phyloP scores from a whole-genome alignment of 192 early-diverging fungal species.

The Umbelopsis vinacea region DNA sequence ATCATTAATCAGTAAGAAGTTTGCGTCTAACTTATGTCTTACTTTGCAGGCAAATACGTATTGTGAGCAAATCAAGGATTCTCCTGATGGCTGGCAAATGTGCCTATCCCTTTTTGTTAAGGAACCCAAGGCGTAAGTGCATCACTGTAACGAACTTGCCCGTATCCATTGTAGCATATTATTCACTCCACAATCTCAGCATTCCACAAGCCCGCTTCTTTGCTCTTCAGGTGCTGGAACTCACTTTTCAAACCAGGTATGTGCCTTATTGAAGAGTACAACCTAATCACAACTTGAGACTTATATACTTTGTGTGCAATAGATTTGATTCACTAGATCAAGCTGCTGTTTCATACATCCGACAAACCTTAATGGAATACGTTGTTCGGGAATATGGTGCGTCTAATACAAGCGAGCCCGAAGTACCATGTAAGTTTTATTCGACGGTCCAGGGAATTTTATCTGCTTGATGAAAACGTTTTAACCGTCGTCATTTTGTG shows the following conservation, averaged over 20 bases:
- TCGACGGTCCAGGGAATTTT: background rate
- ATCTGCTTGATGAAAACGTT: background rate
- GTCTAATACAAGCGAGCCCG: conserved; percentile 40
- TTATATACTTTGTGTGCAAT: background rate
- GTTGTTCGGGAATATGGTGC: conserved; percentile 61
- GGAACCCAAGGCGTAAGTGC: conserved; percentile 67
- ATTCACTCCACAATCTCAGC: conserved; percentile 45
- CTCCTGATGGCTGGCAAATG: conserved; percentile 83
- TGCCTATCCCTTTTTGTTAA: conserved; percentile 81
- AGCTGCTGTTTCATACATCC: conserved; percentile 53
- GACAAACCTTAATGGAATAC: conserved; percentile 62
- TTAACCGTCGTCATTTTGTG: background rate
- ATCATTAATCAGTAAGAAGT: background rate
- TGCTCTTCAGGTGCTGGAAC: conserved; percentile 83
- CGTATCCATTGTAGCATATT: conserved; percentile 11
- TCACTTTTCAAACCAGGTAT: conserved; percentile 64
- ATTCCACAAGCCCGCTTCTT: conserved; percentile 82
- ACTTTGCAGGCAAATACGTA: conserved; percentile 73
- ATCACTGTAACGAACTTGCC: background rate
- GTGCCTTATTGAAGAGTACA: background rate
- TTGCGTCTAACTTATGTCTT: conserved; percentile 16
- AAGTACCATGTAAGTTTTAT: conserved; percentile 52
- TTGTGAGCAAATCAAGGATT: conserved; percentile 79
- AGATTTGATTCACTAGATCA: conserved; percentile 56
- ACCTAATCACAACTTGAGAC: too few relatives aligned